Base-by-base conservation (phyloP, 2,329 filamentous ascomycete genomes). In the Xylaria sp. region DNA sequence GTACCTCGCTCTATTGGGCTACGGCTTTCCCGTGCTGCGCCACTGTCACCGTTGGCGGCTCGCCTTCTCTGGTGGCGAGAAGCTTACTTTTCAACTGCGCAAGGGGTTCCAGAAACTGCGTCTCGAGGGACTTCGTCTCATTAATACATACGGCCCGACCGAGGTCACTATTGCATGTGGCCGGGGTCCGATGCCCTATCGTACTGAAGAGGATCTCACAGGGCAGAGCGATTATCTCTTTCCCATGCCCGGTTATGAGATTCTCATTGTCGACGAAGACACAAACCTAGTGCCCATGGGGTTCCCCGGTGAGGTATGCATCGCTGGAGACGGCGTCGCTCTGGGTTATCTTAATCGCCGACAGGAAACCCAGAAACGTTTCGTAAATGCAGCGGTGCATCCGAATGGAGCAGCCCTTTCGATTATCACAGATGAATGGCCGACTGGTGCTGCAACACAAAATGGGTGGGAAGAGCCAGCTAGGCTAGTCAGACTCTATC, bases 341-440 rank as follows among this genome's bases (percentile, higher is more conserved):
- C 39, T 53, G 19, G 78, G 79, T 1, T 84, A 84, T 60, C 57
- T 81, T 0, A 72, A 76, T 59, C 63, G 72, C 0, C 57, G 70
- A 0, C 74, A 76, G 6, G 58, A 72, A 4, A 4, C 51, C 27
- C 1, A 56, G 64, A 12, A 61, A 69, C 24, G 0, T 81, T 79
- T 61, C 11, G n/a, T n/a, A n/a, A n/a, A n/a, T n/a, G n/a, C n/a
- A n/a, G n/a, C n/a, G n/a, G n/a, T n/a, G n/a, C n/a, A n/a, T n/a
- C n/a, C n/a, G n/a, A n/a, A n/a, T n/a, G n/a, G n/a, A n/a, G n/a
- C n/a, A n/a, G n/a, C n/a, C n/a, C n/a, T n/a, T n/a, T n/a, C n/a
- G n/a, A n/a, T n/a, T n/a, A n/a, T n/a, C n/a, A n/a, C n/a, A n/a
- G n/a, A n/a, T n/a, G n/a, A n/a, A n/a, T n/a, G n/a, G n/a, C n/a